Evolutionary conservation across 208 protist genomes (phyloP).

Genomic region (Strigomonas culicis): DNA sequence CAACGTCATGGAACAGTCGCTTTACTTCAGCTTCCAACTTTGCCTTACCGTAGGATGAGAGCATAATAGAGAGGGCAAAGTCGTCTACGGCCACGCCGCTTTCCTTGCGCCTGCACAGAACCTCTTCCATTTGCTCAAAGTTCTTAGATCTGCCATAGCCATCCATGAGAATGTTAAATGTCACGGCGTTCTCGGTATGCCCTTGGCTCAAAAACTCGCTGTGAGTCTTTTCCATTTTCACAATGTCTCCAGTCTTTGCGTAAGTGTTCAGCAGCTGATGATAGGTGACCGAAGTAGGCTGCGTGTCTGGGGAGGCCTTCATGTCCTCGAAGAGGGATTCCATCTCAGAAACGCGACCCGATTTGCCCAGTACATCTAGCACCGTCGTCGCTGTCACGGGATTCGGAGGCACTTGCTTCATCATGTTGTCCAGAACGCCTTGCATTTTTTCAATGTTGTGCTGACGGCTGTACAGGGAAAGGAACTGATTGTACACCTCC

Average conservation of each 20-base stretch:
- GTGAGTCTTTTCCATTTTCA: constrained; percentile 82
- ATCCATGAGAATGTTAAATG: constrained; percentile 85
- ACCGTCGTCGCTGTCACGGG: constrained; percentile 84
- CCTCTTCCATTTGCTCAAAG: constrained; percentile 75
- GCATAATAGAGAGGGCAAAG: constrained; percentile 76
- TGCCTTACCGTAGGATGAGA: constrained; percentile 63
- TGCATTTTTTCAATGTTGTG: constrained; percentile 81
- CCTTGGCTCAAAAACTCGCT: constrained; percentile 59
- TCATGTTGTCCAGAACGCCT: constrained; percentile 82
- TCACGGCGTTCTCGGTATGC: constrained; percentile 73
- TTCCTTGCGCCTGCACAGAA: constrained; percentile 45
- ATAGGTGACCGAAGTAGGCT: constrained; percentile 84
- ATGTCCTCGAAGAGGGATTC: constrained; percentile 85
- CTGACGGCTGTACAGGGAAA: constrained; percentile 75
- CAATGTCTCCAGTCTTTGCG: constrained; percentile 78
- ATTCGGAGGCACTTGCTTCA: constrained; percentile 86
- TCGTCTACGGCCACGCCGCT: constrained; percentile 71
- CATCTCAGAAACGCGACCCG: constrained; percentile 82
- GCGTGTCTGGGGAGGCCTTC: constrained; percentile 74
- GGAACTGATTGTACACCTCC: constrained; percentile 86
- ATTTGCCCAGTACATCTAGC: constrained; percentile 85
- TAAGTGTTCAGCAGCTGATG: constrained; percentile 88
- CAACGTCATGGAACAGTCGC: constrained; percentile 52
- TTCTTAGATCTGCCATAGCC: constrained; percentile 70
- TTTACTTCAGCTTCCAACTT: constrained; percentile 62